Base-by-base conservation (phyloP, 805 yeast species). In the Saccharomycopsis javanensis region DNA sequence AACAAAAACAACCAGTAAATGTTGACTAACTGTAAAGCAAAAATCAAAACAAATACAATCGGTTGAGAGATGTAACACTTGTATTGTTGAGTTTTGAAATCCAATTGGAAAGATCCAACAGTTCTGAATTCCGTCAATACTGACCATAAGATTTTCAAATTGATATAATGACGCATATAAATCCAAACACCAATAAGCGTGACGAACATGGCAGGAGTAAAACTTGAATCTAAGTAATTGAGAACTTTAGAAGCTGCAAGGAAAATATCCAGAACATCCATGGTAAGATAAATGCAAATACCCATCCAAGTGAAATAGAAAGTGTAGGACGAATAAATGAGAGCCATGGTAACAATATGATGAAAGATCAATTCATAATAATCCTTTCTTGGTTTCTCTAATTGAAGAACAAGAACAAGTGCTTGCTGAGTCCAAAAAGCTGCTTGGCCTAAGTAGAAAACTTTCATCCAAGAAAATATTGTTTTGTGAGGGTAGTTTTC, bases 301-400 rank as follows among this genome's bases (percentile, higher is more conserved):
- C 99, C 99, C 79, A 94, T 92, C 83, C 95, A 88, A 15, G 96
- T 88, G 76, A 90, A 94, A 71, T 94, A 97, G 78, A 94, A 94
- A 64, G 91, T 81, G 70, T 94, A 92, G 10, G 96, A 88, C 56
- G 80, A 76, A 81, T 86, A 85, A 65, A 94, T 90, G 64, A 94
- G 79, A 3, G 89, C 80, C 69, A 94, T 82, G 27, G 99, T 94
- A 62, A 94, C 83, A 61, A 94, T 79, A 69, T 94, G 99, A 71
- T 94, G 99, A 70, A 88, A 83, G 42, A 92, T 88, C 60, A 94
- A 79, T 71, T 94, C 99, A 64, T 83, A 75, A 72, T 83, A 91
- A 70, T 94, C 99, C 71, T 90, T 91, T 71, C 99, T 80, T 58
- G 97, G 98, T 69, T 88, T 88, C 71, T 94, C 99, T 60, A 94